Conservation (phyloP, 1,139 yeast genomes). For the Candida labiduridarum region DNA sequence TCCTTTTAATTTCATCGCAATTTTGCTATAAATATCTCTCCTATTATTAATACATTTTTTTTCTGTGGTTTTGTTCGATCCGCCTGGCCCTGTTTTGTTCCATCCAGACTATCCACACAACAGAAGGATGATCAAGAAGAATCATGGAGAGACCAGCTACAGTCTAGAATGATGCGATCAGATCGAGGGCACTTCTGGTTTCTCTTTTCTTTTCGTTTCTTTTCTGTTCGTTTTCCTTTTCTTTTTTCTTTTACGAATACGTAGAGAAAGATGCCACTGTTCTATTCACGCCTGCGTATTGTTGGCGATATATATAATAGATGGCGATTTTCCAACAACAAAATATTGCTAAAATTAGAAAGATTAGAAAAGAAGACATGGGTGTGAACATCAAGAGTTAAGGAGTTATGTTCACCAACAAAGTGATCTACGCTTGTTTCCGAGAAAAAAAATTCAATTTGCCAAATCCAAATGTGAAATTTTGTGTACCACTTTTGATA, state of each 20-base stretch:
- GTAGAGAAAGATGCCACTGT: no score
- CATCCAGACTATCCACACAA: not conserved
- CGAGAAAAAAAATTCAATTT: not conserved
- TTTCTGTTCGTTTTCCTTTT: not conserved
- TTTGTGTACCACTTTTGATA: not conserved
- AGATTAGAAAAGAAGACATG: not conserved
- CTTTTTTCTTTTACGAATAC: slow-evolving; percentile 1
- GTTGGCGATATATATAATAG: not conserved
- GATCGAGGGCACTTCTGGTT: not conserved
- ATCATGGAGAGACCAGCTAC: not conserved
- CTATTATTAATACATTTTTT: no score
- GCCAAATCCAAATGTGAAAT: not conserved
- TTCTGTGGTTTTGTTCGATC: no score
- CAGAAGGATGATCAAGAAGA: not conserved
- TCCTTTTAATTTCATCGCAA: no score
- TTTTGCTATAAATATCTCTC: no score
- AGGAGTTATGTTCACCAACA: not conserved
- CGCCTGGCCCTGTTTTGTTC: no score
- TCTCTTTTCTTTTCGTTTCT: not conserved
- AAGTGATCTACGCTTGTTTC: not conserved
- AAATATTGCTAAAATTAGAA: slow-evolving; percentile 1
- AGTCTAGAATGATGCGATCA: slow-evolving; percentile 1
- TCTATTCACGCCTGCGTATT: no score
- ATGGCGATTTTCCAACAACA: not conserved
- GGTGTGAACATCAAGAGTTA: not conserved